Evolutionary conservation across 306 rosid species (phyloP), one percentile per base, ranked within the genome.

Genomic region (Canavalia ensiformis): DNA sequence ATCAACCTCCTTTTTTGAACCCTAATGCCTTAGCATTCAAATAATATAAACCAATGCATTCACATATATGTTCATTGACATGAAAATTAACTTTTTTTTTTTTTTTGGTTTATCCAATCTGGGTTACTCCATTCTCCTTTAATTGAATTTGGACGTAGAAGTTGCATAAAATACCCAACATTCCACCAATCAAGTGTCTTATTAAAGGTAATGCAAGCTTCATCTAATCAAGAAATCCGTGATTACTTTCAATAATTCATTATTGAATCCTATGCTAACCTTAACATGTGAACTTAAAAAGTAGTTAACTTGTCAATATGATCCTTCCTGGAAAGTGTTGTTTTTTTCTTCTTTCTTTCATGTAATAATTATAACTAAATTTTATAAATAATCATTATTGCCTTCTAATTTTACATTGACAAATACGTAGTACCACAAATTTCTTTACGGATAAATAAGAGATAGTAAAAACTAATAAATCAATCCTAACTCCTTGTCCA

Each of bases 401-500:
- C 25, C 25, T 18, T 18, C 25, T 18, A 18, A 18, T 18, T 18
- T 18, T 18, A 18, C 25, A 18, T 18, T 18, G 25, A 18, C 25
- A 18, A 18, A 18, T 18, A 18, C 25, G 25, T 18, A 18, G 25
- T 18, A 18, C 25, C 25, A 18, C 25, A 18, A 18, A 18, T 18
- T 18, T 18, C 25, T 18, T 18, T 18, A 18, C 25, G 25, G 25
- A 18, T 18, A 18, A 18, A 18, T 18, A 18, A 18, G 25, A 54
- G 10, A 62, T 75, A 35, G 13, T 63, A 30, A 7, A 56, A 49
- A 62, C 76, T 28, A 37, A 59, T 62, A 35, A 56, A 72, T 72
- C 74, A 51, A 6, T 46, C 57, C 75, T 63, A 65, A 55, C 65
- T 29, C 18, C 62, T 45, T 64, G 75, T 64, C 29, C 63, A 45